Evolutionary conservation across 2,329 filamentous ascomycete genomes (phyloP), one percentile per base, ranked within the genome.

Genomic region (Fusarium anguioides): DNA sequence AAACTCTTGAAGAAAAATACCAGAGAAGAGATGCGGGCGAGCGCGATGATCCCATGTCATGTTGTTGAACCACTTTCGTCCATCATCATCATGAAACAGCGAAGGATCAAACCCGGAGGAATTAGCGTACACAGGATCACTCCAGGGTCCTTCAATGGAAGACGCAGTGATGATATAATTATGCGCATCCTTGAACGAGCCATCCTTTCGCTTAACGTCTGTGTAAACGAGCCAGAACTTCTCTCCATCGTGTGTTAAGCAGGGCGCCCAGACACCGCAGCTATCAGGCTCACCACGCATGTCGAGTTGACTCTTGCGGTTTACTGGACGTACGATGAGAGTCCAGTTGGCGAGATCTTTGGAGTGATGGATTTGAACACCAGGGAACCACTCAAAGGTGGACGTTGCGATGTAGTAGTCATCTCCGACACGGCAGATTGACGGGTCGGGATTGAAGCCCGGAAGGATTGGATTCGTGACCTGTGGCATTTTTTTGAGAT

Each of bases 201-300:
- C 88, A 67, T 90, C 88, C 73, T 89, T 89, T 65, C 87, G 86
- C 77, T 89, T 90, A 17, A 90, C 87, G 69, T 89, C 86, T 2
- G 87, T 89, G 74, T 88, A 90, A 3, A 89, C 87, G 7, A 90
- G 82, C 82, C 84, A 89, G 76, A 89, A 90, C 52, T 78, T 82
- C 4, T 83, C 79, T 42, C 86, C 86, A 64, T 89, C 87, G 66
- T 89, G 86, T 0, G 83, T 86, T 20, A 90, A 80, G 69, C 87
- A 90, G 0, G 88, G 88, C 3, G 87, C 87, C 86, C 87, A 90
- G n/a, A 90, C 78, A 35, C 86, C 86, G 68, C 86, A 86, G 73
- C 84, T 86, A 72, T 88, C 85, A 1, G 86, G 85, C 68, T 87
- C 78, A n/a, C 85, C 84, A 17, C 85, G 83, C 83, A 87, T 84